A percentile compares a stretch with the other conserved stretches of the same genome.
Conservation (phyloP, 495 filamentous ascomycete species). For the Aspergillus homomorphus region DNA sequence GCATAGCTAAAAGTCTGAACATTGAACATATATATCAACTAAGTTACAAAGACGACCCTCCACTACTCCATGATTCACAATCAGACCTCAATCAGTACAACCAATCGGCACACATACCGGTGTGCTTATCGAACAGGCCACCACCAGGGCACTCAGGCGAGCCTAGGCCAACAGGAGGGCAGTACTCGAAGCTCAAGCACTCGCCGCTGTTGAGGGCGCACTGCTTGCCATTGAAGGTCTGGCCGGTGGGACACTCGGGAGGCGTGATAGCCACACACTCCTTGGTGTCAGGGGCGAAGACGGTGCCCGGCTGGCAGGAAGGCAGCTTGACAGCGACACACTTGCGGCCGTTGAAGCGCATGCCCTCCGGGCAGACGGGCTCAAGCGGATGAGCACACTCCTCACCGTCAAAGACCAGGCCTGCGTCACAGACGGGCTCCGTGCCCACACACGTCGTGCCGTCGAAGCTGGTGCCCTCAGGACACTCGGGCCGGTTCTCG, state of each 20-base stretch:
- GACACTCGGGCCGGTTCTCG: conserved; percentile 4
- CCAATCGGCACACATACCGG: too few species aligned
- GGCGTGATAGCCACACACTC: background rate
- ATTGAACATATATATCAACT: too few species aligned
- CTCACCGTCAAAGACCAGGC: conserved; percentile 10
- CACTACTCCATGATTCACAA: too few species aligned
- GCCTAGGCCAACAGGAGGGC: background rate
- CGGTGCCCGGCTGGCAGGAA: conserved; percentile 4
- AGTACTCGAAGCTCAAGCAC: conserved; percentile 13
- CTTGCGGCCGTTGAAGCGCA: conserved; percentile 9
- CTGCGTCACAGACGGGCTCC: conserved; percentile 4
- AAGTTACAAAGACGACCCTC: too few species aligned
- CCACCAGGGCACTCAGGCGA: too few species aligned
- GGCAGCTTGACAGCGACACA: conserved; percentile 6
- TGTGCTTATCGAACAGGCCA: too few species aligned
- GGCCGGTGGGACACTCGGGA: conserved; percentile 3
- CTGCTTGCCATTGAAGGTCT: conserved; percentile 9
- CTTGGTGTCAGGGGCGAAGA: background rate
- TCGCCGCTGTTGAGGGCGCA: conserved; percentile 8
- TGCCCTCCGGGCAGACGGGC: background rate
- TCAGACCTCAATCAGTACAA: too few species aligned
- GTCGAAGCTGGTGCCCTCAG: conserved; percentile 4
- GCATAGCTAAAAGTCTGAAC: too few species aligned
- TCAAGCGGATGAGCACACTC: background rate
- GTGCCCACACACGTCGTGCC: conserved; percentile 6